Evolutionary conservation across 2,329 filamentous ascomycete species (phyloP).

Genomic region (Fusarium penzigii): DNA sequence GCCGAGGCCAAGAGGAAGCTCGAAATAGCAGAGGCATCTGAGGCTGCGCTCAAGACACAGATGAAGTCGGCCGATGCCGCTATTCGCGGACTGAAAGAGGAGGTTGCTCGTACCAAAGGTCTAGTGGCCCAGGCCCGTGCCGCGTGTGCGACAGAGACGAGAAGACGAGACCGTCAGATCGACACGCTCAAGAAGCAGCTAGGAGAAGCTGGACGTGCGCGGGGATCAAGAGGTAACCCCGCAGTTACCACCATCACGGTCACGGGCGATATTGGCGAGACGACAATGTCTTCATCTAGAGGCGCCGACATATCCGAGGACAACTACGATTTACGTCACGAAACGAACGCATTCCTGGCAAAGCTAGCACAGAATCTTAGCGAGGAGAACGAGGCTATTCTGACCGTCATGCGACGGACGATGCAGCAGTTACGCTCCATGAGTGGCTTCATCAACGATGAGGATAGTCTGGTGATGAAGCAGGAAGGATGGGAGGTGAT

Average conservation of each 20-base stretch:
- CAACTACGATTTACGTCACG: conserved; percentile 73
- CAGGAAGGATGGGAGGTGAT: conserved; percentile 62
- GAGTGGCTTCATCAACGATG: conserved; percentile 54
- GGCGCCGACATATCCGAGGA: conserved; percentile 32
- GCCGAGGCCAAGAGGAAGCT: conserved; percentile 57
- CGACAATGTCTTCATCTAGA: conserved; percentile 40
- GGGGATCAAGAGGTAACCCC: conserved; percentile 56
- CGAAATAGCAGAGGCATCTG: conserved; percentile 66
- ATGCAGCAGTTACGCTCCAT: conserved; percentile 71
- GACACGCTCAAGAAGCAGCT: conserved; percentile 87
- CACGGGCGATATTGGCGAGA: conserved; percentile 53
- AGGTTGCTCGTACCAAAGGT: conserved; percentile 75
- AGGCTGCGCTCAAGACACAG: conserved; percentile 68
- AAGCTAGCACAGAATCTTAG: conserved; percentile 80
- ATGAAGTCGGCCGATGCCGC: conserved; percentile 73
- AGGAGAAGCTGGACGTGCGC: conserved; percentile 65
- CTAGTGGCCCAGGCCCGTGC: conserved; percentile 81
- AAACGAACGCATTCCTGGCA: conserved; percentile 90
- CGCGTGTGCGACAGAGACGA: conserved; percentile 86
- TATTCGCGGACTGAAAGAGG: conserved; percentile 78
- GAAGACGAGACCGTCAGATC: conserved; percentile 86
- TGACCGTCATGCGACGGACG: conserved; percentile 70
- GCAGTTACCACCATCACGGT: conserved; percentile 59
- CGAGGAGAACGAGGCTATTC: conserved; percentile 86
- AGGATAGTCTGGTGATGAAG: conserved; percentile 34